phyloP scores from a whole-genome alignment of 805 yeast genomes.

The Teunomyces stri region DNA sequence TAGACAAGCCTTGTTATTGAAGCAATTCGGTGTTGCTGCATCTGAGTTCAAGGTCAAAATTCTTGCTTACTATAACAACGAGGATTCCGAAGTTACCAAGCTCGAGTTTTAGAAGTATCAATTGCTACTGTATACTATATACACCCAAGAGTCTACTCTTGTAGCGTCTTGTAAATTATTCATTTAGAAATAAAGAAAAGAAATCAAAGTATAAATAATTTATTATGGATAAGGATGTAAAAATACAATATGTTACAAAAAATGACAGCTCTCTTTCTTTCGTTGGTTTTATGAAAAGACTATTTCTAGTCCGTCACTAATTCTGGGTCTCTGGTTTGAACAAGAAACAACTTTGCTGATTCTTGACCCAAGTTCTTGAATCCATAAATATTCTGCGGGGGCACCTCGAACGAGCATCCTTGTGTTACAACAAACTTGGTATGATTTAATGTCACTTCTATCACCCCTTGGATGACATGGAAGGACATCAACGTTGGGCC shows the following conservation, averaged over 20 bases:
- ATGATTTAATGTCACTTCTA: constrained; percentile 65
- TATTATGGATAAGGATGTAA: background rate
- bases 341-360: constrained; percentile 68
- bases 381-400: constrained; percentile 71
- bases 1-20: constrained; percentile 85
- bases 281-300: background rate
- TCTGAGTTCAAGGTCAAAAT: constrained; percentile 83
- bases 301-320: constrained; percentile 5
- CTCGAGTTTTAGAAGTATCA: constrained; percentile 10
- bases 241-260: constrained; percentile 2
- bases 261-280: background rate
- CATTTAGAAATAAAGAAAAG: constrained; percentile 1
- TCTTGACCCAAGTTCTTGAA: constrained; percentile 59
- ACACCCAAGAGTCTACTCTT: constrained; percentile 1
- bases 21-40: constrained; percentile 94
- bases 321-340: constrained; percentile 51
- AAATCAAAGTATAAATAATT: background rate
- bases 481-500: constrained; percentile 71
- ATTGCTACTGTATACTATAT: constrained; percentile 3
- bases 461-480: constrained; percentile 66
- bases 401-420: constrained; percentile 82
- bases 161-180: constrained; percentile 1
- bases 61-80: constrained; percentile 75
- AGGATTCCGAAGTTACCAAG: constrained; percentile 34
- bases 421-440: constrained; percentile 57